A percentile compares a stretch with the other conserved stretches of the same genome.
These are phyloP conservation scores for Thraustochytrium striatum DNA, from an alignment of 352 stramenopile species.

Conservation along the genomic window DNA sequence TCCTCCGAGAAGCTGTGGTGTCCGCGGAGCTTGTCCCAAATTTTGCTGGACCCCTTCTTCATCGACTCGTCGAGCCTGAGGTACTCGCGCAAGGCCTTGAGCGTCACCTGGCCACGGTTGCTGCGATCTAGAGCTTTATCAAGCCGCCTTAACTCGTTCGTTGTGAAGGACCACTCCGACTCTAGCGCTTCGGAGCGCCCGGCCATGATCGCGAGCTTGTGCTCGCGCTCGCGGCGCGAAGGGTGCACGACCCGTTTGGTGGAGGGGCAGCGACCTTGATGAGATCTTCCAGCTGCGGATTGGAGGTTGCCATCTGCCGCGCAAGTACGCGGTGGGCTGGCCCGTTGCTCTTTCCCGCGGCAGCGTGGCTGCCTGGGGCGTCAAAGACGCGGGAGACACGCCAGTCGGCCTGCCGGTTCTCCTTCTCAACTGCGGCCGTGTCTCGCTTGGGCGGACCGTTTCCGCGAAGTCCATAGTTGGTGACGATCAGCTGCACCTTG, in stretches of 20 bases:
- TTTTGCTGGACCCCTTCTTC: not conserved
- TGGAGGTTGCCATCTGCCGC: slow-evolving; percentile 46
- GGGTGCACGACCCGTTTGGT: not conserved
- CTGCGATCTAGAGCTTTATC: not conserved
- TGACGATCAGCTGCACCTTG: slow-evolving; percentile 75
- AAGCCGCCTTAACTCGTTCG: not conserved
- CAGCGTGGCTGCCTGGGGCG: not conserved
- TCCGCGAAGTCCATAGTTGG: slow-evolving; percentile 67
- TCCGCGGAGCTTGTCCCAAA: not conserved
- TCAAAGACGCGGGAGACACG: not conserved
- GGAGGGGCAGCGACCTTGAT: slow-evolving; percentile 9
- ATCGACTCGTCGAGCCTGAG: not conserved
- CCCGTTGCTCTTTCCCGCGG: not conserved
- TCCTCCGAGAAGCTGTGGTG: not conserved
- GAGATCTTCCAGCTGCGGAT: slow-evolving; percentile 50
- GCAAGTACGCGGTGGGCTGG: slow-evolving; percentile 46
- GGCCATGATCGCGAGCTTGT: not conserved
- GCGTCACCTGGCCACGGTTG: not conserved
- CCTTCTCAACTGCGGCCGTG: not conserved
- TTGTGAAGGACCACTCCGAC: slow-evolving; percentile 6
- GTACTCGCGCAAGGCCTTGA: not conserved
- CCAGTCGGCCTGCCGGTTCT: not conserved
- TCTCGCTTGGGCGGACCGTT: not conserved
- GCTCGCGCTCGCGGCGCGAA: not conserved
- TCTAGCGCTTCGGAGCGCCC: not conserved